phyloP scores from a whole-genome alignment of 208 protist species.

The Tetramitus jugosus region DNA sequence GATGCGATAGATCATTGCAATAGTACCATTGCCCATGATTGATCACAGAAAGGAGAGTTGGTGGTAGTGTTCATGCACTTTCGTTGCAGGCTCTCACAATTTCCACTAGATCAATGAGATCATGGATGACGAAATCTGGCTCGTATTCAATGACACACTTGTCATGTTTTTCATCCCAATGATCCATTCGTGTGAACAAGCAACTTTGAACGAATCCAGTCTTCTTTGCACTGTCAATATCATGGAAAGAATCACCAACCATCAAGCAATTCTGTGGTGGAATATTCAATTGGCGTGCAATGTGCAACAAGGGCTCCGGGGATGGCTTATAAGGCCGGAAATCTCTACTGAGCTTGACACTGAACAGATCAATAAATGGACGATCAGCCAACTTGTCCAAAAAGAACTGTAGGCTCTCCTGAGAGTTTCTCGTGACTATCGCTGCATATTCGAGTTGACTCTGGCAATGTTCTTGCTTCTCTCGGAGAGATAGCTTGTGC shows the following conservation, averaged over 20 bases:
- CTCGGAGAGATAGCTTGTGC: neutral
- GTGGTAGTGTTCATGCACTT: neutral
- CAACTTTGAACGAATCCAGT: neutral
- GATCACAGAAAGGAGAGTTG: neutral
- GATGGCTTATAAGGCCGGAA: conserved; percentile 8
- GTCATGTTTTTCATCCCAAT: neutral
- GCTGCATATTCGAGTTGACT: neutral
- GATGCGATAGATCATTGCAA: neutral
- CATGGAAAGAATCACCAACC: conserved; percentile 6
- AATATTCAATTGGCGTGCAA: neutral
- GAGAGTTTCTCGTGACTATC: conserved; percentile 1
- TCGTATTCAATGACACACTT: neutral
- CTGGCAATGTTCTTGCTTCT: neutral
- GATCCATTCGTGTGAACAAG: neutral
- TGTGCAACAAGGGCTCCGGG: neutral
- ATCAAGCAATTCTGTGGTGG: neutral
- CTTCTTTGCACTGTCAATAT: conserved; percentile 3
- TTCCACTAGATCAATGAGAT: neutral
- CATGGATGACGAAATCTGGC: conserved; percentile 8
- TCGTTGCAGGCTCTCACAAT: conserved; percentile 9
- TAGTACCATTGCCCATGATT: too few relatives aligned
- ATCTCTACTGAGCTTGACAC: neutral
- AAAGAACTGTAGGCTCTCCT: neutral
- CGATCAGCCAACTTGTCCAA: neutral
- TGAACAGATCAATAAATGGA: neutral